Base-by-base conservation (phyloP, 306 rosid species). In the Oemleria cerasiformis region DNA sequence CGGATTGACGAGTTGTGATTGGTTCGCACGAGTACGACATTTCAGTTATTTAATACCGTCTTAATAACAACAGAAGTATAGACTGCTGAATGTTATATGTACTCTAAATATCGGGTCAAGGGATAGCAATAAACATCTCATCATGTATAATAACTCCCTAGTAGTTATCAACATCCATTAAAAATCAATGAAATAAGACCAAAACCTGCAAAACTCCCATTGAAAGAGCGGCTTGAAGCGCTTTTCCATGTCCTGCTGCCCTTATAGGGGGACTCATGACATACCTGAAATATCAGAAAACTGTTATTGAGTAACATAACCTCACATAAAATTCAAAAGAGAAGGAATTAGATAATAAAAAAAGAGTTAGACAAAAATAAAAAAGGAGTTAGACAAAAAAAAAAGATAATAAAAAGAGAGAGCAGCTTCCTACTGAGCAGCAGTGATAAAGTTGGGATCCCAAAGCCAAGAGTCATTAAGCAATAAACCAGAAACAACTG, bases 251-350 rank as follows among this genome's bases (percentile, higher is more conserved):
- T 71, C 97, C 97, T 44, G 75, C 73, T 23, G 77, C 83, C 80
- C 98, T 88, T 58, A 93, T 88, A 49, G 98, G 97, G 65, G 98
- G 98, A 72, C 98, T 93, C 97, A 93, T 93, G 53, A 93, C 97
- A 84, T 81, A 90, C 96, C 98, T 93, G 83, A 88, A 72, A 75
- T 73, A 75, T 40, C 73, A 81, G 61, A 65, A 72, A 48, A 70
- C 48, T 14, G 68, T 58, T 64, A 16, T 42, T 48, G 14, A 68
- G 9, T 42, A 38, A 13, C 41, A 38, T 1, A 19, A 73, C 63
- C 23, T 23, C 10, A 13, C 47, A 64, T 53, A 67, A 65, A 75
- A 73, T 53, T 49, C 67, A 59, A 73, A 25, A 36, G 16, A 19
- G 51, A 12, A 70, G 40, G 30, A 25, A 25, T 25, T 25, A 25